Evolutionary conservation across 1,139 yeast genomes (phyloP).

Genomic region (Suzukiozyma palmioleophila): DNA sequence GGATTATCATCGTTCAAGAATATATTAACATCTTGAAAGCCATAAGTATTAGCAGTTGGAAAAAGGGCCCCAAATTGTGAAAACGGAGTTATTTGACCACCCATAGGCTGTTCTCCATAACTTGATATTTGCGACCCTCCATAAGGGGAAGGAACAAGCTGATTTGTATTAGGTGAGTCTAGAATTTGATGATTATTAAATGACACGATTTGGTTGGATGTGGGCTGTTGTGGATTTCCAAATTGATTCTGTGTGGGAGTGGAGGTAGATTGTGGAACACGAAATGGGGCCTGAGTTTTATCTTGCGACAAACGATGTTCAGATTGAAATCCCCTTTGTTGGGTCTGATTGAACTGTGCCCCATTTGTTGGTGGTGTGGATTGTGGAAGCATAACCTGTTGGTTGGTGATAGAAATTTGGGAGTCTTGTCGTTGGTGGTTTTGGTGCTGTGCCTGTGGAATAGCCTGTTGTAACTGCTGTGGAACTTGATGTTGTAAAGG

Average conservation of each 20-base stretch:
- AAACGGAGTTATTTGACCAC: slow-evolving; percentile 21
- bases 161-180: background rate
- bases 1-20: slow-evolving; percentile 38
- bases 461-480: slow-evolving; percentile 4
- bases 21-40: slow-evolving; percentile 24
- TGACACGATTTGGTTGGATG: background rate
- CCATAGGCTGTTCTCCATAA: slow-evolving; percentile 12
- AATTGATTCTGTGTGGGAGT: background rate
- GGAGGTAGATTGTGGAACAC: background rate
- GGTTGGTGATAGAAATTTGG: too few species aligned
- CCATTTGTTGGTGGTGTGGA: too few species aligned
- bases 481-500: slow-evolving; percentile 1
- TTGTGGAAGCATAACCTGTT: too few species aligned
- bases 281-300: background rate
- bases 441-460: slow-evolving; percentile 1
- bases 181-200: background rate
- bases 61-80: slow-evolving; percentile 6
- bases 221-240: background rate
- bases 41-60: slow-evolving; percentile 3
- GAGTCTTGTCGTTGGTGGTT: too few species aligned
- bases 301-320: background rate
- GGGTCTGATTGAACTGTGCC: too few species aligned
- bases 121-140: slow-evolving; percentile 13
- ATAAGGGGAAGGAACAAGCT: slow-evolving; percentile 10
- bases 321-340: too few species aligned